phyloP scores from a whole-genome alignment of 805 yeast genomes.

The Clavispora asparagi region DNA sequence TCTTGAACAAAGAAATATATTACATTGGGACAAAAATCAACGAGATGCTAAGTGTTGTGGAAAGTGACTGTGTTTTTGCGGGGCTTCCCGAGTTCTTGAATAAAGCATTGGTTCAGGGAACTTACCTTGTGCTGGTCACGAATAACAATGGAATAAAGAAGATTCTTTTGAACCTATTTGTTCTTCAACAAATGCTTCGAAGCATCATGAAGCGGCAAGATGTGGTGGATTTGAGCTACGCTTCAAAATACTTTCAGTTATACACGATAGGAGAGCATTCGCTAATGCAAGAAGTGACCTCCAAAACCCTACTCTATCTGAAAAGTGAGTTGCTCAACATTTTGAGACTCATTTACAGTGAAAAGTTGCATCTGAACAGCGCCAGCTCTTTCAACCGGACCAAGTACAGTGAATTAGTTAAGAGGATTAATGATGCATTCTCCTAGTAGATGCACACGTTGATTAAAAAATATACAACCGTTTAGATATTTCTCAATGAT shows the following conservation, averaged over 20 bases:
- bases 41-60: slow-evolving; percentile 26
- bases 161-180: slow-evolving; percentile 55
- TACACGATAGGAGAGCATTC: slow-evolving; percentile 46
- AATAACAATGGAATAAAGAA: slow-evolving; percentile 57
- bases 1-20: slow-evolving; percentile 46
- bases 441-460: background rate
- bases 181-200: slow-evolving; percentile 65
- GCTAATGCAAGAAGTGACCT: slow-evolving; percentile 35
- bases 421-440: slow-evolving; percentile 17
- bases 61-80: slow-evolving; percentile 25
- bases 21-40: slow-evolving; percentile 40
- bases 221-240: slow-evolving; percentile 47
- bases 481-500: slow-evolving; percentile 1
- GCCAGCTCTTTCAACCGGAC: slow-evolving; percentile 34
- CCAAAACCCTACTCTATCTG: slow-evolving; percentile 31
- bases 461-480: background rate
- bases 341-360: slow-evolving; percentile 48
- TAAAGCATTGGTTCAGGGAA: slow-evolving; percentile 46
- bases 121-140: slow-evolving; percentile 44
- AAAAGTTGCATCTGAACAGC: slow-evolving; percentile 34
- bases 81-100: slow-evolving; percentile 54
- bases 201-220: slow-evolving; percentile 49
- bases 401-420: slow-evolving; percentile 33
- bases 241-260: slow-evolving; percentile 53
- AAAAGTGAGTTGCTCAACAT: slow-evolving; percentile 46